phyloP scores from a whole-genome alignment of 2,329 filamentous ascomycete species.

The Fusarium pseudoanthophilum region DNA sequence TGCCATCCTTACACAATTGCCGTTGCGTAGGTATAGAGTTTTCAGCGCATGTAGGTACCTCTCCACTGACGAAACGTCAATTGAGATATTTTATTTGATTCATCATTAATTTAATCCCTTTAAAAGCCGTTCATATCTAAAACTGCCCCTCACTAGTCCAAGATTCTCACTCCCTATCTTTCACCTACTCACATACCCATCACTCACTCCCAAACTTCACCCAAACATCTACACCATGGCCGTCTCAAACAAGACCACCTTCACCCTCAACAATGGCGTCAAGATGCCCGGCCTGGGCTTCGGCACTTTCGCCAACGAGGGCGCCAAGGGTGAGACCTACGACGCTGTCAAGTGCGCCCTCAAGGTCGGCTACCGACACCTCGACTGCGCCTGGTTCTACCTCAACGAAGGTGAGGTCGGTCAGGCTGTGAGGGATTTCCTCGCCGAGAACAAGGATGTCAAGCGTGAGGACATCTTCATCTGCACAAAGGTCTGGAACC shows the following conservation, averaged over 20 bases:
- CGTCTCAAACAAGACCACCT: constrained; percentile 48
- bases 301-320: constrained; percentile 75
- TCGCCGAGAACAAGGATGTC: constrained; percentile 34
- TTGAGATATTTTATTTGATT: constrained; percentile 16
- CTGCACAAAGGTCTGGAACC: constrained; percentile 72
- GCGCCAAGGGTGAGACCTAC: constrained; percentile 46
- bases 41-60: not conserved
- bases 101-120: constrained; percentile 1
- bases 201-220: constrained; percentile 5
- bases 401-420: constrained; percentile 58
- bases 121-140: constrained; percentile 19
- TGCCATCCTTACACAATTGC: constrained; percentile 8
- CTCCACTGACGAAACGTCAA: constrained; percentile 8
- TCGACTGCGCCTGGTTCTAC: constrained; percentile 61
- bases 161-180: not conserved
- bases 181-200: constrained; percentile 15
- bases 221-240: constrained; percentile 25
- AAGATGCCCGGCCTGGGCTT: constrained; percentile 72
- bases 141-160: not conserved
- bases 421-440: constrained; percentile 54
- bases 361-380: constrained; percentile 56
- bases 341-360: constrained; percentile 56
- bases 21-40: not conserved
- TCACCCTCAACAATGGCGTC: constrained; percentile 63
- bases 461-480: constrained; percentile 58